phyloP scores from a whole-genome alignment of 1,284 basidiomycete genomes.

The Bondarzewia mesenterica region DNA sequence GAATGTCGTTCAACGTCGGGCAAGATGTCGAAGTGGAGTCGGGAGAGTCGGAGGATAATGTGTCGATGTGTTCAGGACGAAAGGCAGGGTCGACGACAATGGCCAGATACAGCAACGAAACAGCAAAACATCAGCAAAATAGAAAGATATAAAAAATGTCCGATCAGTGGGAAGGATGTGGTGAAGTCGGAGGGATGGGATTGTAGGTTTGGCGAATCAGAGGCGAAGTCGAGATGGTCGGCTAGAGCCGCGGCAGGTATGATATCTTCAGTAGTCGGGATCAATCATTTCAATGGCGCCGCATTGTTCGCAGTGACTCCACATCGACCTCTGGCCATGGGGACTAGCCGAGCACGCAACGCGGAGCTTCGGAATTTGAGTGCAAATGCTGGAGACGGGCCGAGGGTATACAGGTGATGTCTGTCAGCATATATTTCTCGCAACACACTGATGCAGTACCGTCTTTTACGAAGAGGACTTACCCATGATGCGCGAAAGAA shows the following conservation, averaged over 20 bases:
- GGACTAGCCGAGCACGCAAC: conserved; percentile 28
- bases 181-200: neutral
- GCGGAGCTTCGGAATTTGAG: conserved; percentile 60
- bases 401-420: conserved; percentile 1
- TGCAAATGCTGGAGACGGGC: conserved; percentile 35
- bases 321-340: conserved; percentile 52
- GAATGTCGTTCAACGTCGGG: too few species aligned
- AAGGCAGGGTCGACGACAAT: neutral
- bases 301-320: conserved; percentile 80
- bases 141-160: neutral
- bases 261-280: conserved; percentile 39
- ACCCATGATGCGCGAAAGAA: conserved; percentile 65
- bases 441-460: conserved; percentile 4
- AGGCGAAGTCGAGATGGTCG: neutral
- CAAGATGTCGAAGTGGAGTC: neutral
- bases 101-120: neutral
- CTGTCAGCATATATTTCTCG: conserved; percentile 15
- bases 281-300: conserved; percentile 83
- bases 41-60: neutral
- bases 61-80: neutral
- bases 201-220: neutral
- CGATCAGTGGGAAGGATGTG: neutral
- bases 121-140: neutral
- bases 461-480: conserved; percentile 25
- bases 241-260: neutral